Evolutionary conservation across 495 filamentous ascomycete genomes (phyloP), one percentile per base, ranked within the genome.

Genomic region (Penicillium flavigenum): DNA sequence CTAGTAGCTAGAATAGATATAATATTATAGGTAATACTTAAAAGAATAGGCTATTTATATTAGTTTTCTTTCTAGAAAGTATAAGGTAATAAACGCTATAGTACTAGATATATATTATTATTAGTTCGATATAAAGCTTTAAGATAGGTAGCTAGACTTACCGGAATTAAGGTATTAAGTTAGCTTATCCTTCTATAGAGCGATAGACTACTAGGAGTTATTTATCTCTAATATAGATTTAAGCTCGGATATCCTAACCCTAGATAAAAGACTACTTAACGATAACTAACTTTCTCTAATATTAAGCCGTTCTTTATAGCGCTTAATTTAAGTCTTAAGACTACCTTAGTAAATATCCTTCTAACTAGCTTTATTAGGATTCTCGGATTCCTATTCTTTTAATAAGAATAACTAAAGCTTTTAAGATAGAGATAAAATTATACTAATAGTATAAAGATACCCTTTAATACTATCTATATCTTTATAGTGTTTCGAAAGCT

Each of bases 391-490:
- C 22, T 24, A 39, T 41, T 42, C 34, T 7, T 52, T 39, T 39
- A 43, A 10, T n/a, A 54, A 54, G 19, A n/a, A 32, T 31, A n/a
- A n/a, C n/a, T 45, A 46, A 6, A 54, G 39, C 24, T 54, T 46
- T 27, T 26, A 27, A 14, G 24, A 27, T 46, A 46, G 43, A 46
- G 43, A 46, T 4, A 46, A 46, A 27, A 46, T 46, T 46, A 24
- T 27, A 27, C 26, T 27, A 27, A 27, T 27, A 27, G 26, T 27
- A 27, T 27, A 27, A 27, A 27, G 26, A 27, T 27, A 27, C 26
- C 26, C 7, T 7, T 27, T 8, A 8, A 27, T 27, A 27, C 26
- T 27, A 27, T 27, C 26, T 27, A 27, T 27, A 27, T 27, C 26
- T 27, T 27, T 27, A 27, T 27, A 27, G 26, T 27, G 7, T 27